These are phyloP conservation scores for Sporothrix euskadiensis DNA, from an alignment of 2,329 filamentous ascomycete genomes.

Conservation along the genomic window DNA sequence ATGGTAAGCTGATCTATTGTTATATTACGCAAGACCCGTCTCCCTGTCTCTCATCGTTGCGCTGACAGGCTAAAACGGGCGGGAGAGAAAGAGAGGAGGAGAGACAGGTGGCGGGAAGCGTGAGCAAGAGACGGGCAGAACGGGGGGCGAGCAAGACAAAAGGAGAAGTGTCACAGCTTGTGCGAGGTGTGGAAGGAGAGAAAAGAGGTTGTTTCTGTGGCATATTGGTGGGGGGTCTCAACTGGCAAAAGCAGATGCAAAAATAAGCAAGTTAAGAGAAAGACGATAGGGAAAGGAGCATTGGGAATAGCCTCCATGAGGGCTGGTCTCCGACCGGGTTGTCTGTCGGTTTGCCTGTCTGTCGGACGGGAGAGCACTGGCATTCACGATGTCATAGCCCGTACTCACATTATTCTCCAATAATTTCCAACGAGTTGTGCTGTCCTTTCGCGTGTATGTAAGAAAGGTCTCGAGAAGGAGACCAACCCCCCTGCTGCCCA, in stretches of 20 bases:
- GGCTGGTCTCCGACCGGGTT: neutral
- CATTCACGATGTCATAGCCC: neutral
- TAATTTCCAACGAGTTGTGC: too few relatives aligned
- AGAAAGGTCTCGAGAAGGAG: neutral
- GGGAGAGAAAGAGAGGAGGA: neutral
- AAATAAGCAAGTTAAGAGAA: neutral
- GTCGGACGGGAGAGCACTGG: neutral
- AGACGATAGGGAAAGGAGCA: too few relatives aligned
- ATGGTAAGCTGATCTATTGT: neutral
- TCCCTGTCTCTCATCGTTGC: constrained; percentile 16
- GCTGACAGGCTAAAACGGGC: constrained; percentile 19
- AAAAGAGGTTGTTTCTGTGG: neutral
- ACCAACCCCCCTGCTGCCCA: neutral
- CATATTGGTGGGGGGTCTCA: constrained; percentile 3
- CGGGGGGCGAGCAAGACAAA: neutral
- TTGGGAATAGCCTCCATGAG: neutral
- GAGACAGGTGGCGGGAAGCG: constrained; percentile 1
- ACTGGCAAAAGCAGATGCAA: neutral
- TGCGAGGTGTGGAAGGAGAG: neutral
- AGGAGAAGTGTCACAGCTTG: constrained; percentile 9
- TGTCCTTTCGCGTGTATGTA: neutral
- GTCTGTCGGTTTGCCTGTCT: neutral
- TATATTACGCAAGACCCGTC: constrained; percentile 20
- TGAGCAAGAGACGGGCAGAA: neutral
- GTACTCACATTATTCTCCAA: neutral